Conservation (phyloP, 139 green algal species). For the Chlorella sp. region DNA sequence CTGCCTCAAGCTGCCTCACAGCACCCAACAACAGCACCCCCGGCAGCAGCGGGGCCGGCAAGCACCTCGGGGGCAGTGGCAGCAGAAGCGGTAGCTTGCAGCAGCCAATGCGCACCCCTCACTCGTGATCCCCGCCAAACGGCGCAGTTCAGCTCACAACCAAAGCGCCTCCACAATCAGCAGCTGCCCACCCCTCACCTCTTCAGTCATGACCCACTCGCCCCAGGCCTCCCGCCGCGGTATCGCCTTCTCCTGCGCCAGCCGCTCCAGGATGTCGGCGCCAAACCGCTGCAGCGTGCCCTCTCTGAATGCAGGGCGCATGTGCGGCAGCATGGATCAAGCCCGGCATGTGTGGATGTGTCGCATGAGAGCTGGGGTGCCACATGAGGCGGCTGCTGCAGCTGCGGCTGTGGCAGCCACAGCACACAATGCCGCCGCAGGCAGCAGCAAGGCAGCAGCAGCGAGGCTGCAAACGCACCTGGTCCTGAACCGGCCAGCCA, state of each 20-base stretch:
- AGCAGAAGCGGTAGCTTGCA: too few species aligned
- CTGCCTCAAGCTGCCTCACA: too few species aligned
- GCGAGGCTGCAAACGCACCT: neutral
- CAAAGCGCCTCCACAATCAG: too few species aligned
- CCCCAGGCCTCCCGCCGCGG: conserved; percentile 31
- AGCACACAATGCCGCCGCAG: neutral
- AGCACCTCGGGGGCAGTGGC: too few species aligned
- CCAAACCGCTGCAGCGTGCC: conserved; percentile 44
- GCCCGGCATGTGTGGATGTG: too few species aligned
- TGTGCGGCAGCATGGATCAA: too few species aligned
- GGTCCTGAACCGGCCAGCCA: conserved; percentile 41
- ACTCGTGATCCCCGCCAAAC: too few species aligned
- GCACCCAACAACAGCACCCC: too few species aligned
- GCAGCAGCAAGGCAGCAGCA: neutral
- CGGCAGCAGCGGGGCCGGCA: neutral
- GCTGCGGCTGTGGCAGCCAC: neutral
- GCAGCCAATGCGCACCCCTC: neutral
- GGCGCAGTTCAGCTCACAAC: too few species aligned
- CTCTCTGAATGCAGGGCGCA: neutral
- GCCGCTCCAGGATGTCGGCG: conserved; percentile 47
- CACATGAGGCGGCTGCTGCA: neutral
- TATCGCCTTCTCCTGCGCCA: conserved; percentile 32
- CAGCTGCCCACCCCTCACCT: neutral
- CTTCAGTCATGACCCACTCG: conserved; percentile 46
- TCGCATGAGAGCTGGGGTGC: too few species aligned